Percentiles rank a stretch among this genome's conserved stretches.
These are phyloP conservation scores for Aspergillus homomorphus DNA, from an alignment of 495 filamentous ascomycete genomes.

Conservation along the genomic window DNA sequence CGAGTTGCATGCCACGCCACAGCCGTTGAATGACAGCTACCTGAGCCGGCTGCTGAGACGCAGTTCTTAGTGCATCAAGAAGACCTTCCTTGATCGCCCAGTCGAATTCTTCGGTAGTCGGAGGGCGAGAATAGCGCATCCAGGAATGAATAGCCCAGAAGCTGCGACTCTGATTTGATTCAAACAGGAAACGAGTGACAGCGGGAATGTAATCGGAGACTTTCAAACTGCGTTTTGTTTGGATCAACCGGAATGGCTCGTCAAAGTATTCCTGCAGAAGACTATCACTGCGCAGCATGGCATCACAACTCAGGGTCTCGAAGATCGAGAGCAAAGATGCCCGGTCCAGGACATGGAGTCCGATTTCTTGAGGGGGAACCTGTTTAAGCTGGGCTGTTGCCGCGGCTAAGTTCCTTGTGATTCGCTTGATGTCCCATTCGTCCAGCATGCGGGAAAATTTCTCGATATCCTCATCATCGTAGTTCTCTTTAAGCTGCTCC, in stretches of 20 bases:
- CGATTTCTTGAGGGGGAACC: slow-evolving; percentile 47
- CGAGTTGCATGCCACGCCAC: slow-evolving; percentile 70
- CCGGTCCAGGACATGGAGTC: slow-evolving; percentile 45
- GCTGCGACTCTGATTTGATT: slow-evolving; percentile 52
- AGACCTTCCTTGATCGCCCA: slow-evolving; percentile 75
- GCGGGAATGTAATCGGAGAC: slow-evolving; percentile 70
- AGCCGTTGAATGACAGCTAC: slow-evolving; percentile 56
- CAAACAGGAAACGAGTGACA: slow-evolving; percentile 77
- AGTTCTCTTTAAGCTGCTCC: slow-evolving; percentile 57
- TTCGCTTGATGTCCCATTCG: slow-evolving; percentile 59
- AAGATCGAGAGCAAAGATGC: slow-evolving; percentile 58
- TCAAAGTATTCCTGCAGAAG: slow-evolving; percentile 63
- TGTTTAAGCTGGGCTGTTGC: slow-evolving; percentile 47
- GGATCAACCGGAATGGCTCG: slow-evolving; percentile 71
- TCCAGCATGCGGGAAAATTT: slow-evolving; percentile 55
- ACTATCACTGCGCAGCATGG: slow-evolving; percentile 51
- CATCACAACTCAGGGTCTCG: slow-evolving; percentile 60
- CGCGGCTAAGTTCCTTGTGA: slow-evolving; percentile 51
- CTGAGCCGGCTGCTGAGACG: slow-evolving; percentile 48
- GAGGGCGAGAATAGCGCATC: slow-evolving; percentile 52
- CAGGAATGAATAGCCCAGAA: slow-evolving; percentile 69
- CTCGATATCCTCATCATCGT: slow-evolving; percentile 61
- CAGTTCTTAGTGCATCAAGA: slow-evolving; percentile 32
- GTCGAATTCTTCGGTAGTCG: slow-evolving; percentile 70
- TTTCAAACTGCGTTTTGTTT: slow-evolving; percentile 67